Evolutionary conservation across 208 protist genomes (phyloP), one percentile per base, ranked within the genome.

Genomic region (Trypanosomatidae sp.): DNA sequence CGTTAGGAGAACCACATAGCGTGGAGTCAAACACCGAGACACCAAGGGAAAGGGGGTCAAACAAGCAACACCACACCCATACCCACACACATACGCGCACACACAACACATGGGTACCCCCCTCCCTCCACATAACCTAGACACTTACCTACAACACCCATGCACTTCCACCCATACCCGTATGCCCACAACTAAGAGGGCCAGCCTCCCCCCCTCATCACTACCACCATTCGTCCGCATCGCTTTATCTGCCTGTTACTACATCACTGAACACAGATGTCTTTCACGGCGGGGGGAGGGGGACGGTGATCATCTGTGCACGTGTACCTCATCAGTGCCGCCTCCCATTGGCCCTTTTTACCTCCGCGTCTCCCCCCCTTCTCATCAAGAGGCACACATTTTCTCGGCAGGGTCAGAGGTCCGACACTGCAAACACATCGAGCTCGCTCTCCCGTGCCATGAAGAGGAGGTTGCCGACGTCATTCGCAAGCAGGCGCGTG

Each of bases 381-480:
- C 33, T 36, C 33, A 36, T 36, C 33, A 36, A 36, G 33, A 36
- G 33, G 33, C 33, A 36, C 33, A 36, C 33, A 36, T 36, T n/a
- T 43, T 43, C 33, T 28, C 36, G 1, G 13, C 36, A 13, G 4
- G 15, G 13, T 65, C 41, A 65, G 19, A 19, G 8, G 8, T 49
- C 30, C n/a, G 19, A 55, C 6, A 79, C 74, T 19, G 67, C 68
- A 8, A 46, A 50, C 3, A 72, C 53, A 17, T 43, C 53, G n/a
- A 72, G 25, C 52, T 43, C 22, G 12, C 33, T n/a, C 2, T 49
- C n/a, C 52, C 49, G 28, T 25, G 77, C 71, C 13, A 69, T 41
- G 58, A 85, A 85, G 41, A 85, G 53, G 15, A 85, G 33, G 66
- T 71, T 68, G 49, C 75, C 73, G 5, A 59, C 73, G 25, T 70